These are phyloP conservation scores for Ambrosia artemisiifolia DNA, from an alignment of 129 eudicot genomes.

Conservation along the genomic window DNA sequence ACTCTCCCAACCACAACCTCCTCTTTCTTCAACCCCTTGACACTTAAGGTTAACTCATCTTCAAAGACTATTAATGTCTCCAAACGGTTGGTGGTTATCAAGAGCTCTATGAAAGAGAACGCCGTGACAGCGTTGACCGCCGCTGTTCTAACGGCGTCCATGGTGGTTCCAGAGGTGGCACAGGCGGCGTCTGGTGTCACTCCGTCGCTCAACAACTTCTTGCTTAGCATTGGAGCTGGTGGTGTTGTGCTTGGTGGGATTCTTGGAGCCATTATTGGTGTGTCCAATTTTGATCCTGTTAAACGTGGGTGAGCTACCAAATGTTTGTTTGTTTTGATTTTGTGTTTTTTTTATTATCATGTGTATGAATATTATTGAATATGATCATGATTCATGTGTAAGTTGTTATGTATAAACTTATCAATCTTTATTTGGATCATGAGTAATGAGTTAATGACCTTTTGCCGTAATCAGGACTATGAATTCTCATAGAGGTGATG, in stretches of 20 bases:
- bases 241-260: constrained; percentile 61
- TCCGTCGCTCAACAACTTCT: constrained; percentile 84
- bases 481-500: too few species aligned
- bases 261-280: constrained; percentile 63
- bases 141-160: constrained; percentile 75
- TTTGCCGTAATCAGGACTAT: too few species aligned
- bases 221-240: constrained; percentile 82
- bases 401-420: too few species aligned
- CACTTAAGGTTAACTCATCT: constrained; percentile 15
- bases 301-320: constrained; percentile 40
- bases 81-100: constrained; percentile 29
- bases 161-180: constrained; percentile 81
- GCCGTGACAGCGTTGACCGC: constrained; percentile 69
- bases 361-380: background rate
- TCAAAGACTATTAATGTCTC: constrained; percentile 19
- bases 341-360: too few species aligned
- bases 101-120: constrained; percentile 77
- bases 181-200: constrained; percentile 68
- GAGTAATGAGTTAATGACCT: too few species aligned
- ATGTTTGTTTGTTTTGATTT: too few species aligned
- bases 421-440: too few species aligned
- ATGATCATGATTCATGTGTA: too few species aligned
- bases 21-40: constrained; percentile 45
- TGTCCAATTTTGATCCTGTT: constrained; percentile 86
- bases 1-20: constrained; percentile 25